Percentiles rank a stretch among this genome's conserved stretches.
phyloP scores from a whole-genome alignment of 2,329 filamentous ascomycete genomes.

The Phaeophleospora eucalypticola region DNA sequence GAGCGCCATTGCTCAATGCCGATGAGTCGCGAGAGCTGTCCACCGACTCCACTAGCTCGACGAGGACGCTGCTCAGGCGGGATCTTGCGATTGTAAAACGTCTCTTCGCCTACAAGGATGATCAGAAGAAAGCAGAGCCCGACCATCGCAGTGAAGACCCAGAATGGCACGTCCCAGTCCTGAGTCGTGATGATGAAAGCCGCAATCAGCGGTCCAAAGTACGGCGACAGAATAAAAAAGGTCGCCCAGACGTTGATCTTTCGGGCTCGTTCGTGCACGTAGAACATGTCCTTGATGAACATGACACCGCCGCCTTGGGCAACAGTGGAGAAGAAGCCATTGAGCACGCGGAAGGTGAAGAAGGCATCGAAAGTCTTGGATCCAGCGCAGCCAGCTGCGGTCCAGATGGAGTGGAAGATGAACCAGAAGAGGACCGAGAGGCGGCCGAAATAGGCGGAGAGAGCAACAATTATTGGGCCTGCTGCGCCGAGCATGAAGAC shows the following conservation, averaged over 20 bases:
- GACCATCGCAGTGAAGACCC: conserved; percentile 10
- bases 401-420: conserved; percentile 34
- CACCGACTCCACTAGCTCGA: conserved; percentile 5
- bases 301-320: conserved; percentile 14
- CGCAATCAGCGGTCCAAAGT: conserved; percentile 13
- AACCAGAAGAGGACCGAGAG: conserved; percentile 43
- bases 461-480: conserved; percentile 39
- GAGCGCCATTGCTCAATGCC: conserved; percentile 13
- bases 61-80: conserved; percentile 6
- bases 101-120: conserved; percentile 13
- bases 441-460: conserved; percentile 43
- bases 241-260: conserved; percentile 19
- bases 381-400: conserved; percentile 38
- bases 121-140: conserved; percentile 8
- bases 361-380: conserved; percentile 37
- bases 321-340: conserved; percentile 34
- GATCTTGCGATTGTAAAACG: conserved; percentile 9
- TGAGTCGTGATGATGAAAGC: conserved; percentile 14
- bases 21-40: conserved; percentile 18
- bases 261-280: conserved; percentile 19
- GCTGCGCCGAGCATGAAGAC: conserved; percentile 43
- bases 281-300: conserved; percentile 22
- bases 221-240: conserved; percentile 12
- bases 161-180: conserved; percentile 16
- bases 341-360: conserved; percentile 42